A percentile compares a stretch with the other conserved stretches of the same genome.
Conservation (phyloP, 2,329 filamentous ascomycete species). For the Apiospora marii region DNA sequence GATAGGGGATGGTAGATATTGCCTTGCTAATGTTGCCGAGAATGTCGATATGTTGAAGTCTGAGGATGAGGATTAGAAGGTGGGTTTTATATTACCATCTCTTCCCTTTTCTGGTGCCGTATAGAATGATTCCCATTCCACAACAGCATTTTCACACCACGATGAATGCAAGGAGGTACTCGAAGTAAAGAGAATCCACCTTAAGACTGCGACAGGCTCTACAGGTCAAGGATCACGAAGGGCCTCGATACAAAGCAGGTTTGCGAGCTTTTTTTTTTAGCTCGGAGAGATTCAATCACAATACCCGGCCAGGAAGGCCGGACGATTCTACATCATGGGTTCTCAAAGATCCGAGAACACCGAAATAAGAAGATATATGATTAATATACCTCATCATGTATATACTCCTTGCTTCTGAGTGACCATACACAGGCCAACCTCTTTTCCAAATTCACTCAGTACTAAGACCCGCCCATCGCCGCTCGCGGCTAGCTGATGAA, state of each 20-base stretch:
- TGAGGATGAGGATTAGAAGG: not conserved
- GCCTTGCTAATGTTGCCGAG: too few species aligned
- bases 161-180: not conserved
- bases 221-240: not conserved
- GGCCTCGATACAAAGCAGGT: not conserved
- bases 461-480: too few species aligned
- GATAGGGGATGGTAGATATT: not conserved
- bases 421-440: too few species aligned
- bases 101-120: not conserved
- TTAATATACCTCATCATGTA: too few species aligned
- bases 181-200: not conserved
- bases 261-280: not conserved
- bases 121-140: not conserved
- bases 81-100: not conserved
- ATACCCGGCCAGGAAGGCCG: not conserved
- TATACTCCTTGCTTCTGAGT: too few species aligned
- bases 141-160: not conserved
- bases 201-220: not conserved
- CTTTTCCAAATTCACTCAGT: too few species aligned
- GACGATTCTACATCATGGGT: not conserved
- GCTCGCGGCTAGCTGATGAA: too few species aligned
- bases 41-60: not conserved
- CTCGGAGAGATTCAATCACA: not conserved
- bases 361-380: not conserved
- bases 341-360: not conserved